Conservation (phyloP, 2,329 filamentous ascomycete species). For the Aureobasidium sp. region DNA sequence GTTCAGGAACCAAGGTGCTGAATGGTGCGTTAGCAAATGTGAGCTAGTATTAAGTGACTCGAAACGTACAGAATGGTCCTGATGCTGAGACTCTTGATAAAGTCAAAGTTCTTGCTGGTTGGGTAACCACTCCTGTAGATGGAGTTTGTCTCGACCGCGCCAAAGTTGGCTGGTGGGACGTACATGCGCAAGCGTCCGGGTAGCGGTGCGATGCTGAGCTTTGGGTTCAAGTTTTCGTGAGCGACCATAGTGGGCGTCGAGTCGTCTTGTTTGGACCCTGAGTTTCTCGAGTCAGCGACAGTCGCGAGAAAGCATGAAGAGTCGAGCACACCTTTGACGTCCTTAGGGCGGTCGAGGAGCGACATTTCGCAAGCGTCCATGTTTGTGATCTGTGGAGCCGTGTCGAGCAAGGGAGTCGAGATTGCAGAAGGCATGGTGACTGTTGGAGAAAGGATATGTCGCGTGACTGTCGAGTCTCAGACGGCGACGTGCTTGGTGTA, state of each 20-base stretch:
- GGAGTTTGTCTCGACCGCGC: conserved; percentile 60
- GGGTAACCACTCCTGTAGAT: conserved; percentile 83
- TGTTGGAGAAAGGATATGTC: conserved; percentile 2
- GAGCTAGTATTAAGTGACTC: not conserved
- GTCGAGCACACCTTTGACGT: not conserved
- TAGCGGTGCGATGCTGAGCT: conserved; percentile 5
- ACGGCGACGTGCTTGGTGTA: not conserved
- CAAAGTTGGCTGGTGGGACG: conserved; percentile 65
- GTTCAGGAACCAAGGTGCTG: conserved; percentile 46
- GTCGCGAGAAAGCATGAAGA: not conserved
- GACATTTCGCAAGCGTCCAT: not conserved
- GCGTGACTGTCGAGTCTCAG: conserved; percentile 6
- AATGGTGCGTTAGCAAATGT: not conserved
- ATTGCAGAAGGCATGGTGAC: not conserved
- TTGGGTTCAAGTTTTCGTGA: conserved; percentile 8
- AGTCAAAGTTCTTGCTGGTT: conserved; percentile 60
- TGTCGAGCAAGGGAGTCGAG: not conserved
- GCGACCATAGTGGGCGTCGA: not conserved
- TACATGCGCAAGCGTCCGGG: conserved; percentile 30
- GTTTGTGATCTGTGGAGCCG: not conserved
- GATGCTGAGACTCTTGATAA: conserved; percentile 59
- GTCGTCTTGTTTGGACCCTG: conserved; percentile 1
- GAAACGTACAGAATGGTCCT: conserved; percentile 68
- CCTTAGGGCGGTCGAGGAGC: not conserved
- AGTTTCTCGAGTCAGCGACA: not conserved